Percentiles rank a stretch among this genome's conserved stretches.
phyloP scores from a whole-genome alignment of 352 stramenopile species.

The Halophytophthora batemanensis region DNA sequence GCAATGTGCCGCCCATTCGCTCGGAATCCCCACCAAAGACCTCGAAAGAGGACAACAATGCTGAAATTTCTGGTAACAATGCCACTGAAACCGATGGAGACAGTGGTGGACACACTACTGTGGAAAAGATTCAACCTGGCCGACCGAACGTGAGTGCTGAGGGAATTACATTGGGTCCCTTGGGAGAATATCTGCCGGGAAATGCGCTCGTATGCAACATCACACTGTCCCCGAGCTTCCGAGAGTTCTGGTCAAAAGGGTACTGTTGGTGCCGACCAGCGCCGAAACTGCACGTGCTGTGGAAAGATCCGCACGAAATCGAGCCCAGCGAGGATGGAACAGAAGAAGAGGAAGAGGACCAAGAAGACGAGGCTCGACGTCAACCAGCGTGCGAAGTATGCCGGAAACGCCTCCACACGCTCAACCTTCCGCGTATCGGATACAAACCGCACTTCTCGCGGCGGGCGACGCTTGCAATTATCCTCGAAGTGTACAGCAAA shows the following conservation, averaged over 20 bases:
- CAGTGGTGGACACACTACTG: no score
- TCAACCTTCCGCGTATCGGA: slow-evolving; percentile 22
- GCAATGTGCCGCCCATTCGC: not conserved
- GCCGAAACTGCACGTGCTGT: slow-evolving; percentile 24
- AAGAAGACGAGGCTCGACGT: not conserved
- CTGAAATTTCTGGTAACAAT: not conserved
- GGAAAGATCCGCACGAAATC: slow-evolving; percentile 10
- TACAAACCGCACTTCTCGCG: slow-evolving; percentile 59
- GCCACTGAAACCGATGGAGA: not conserved
- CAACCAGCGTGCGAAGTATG: slow-evolving; percentile 20
- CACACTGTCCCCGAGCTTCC: slow-evolving; percentile 41
- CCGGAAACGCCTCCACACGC: slow-evolving; percentile 26
- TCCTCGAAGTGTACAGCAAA: slow-evolving; percentile 50
- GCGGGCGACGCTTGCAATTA: slow-evolving; percentile 45
- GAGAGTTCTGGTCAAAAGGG: slow-evolving; percentile 44
- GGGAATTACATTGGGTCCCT: no score
- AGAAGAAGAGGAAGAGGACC: not conserved
- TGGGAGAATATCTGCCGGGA: slow-evolving; percentile 6
- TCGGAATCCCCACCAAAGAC: not conserved
- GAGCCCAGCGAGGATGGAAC: not conserved
- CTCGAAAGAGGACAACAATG: not conserved
- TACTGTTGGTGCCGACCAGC: slow-evolving; percentile 49
- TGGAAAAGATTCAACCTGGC: no score
- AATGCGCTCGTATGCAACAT: slow-evolving; percentile 35
- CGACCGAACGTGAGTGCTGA: no score